Conservation (phyloP, 1,284 basidiomycete species). For the Erythrobasidium hasegawianum region DNA sequence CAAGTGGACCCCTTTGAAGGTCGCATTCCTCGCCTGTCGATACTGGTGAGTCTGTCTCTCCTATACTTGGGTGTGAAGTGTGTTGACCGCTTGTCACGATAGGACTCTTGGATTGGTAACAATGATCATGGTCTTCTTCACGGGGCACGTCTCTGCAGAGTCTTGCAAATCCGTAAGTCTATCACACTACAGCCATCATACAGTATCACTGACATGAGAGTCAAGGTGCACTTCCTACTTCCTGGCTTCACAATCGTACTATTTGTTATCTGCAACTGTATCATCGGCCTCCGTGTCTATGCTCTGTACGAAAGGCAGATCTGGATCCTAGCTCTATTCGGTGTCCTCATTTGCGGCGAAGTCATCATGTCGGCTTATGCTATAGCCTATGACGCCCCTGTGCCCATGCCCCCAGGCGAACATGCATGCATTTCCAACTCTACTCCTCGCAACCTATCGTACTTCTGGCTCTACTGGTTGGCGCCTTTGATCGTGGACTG, state of each 20-base stretch:
- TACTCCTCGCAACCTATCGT: background rate
- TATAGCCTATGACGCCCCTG: background rate
- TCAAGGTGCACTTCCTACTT: background rate
- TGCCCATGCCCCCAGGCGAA: background rate
- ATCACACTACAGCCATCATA: no score
- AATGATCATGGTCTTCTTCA: background rate
- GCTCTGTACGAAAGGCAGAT: background rate
- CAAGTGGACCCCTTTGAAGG: constrained; percentile 5
- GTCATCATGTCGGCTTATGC: background rate
- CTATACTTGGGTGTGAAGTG: no score
- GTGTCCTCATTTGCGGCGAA: background rate
- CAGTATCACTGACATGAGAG: no score
- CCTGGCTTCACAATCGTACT: background rate
- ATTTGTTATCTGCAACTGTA: background rate
- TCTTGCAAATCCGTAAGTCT: background rate
- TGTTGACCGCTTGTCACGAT: no score
- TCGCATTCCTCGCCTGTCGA: constrained; percentile 5
- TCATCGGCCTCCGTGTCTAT: constrained; percentile 1
- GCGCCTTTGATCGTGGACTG: constrained; percentile 6
- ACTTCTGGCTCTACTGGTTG: constrained; percentile 16
- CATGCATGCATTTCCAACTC: constrained; percentile 14
- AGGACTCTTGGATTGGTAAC: background rate
- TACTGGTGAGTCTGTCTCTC: background rate
- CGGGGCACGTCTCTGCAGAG: background rate
- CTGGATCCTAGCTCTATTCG: constrained; percentile 1